Evolutionary conservation across 2,329 filamentous ascomycete species (phyloP).

Genomic region (Bipolaris cookei): DNA sequence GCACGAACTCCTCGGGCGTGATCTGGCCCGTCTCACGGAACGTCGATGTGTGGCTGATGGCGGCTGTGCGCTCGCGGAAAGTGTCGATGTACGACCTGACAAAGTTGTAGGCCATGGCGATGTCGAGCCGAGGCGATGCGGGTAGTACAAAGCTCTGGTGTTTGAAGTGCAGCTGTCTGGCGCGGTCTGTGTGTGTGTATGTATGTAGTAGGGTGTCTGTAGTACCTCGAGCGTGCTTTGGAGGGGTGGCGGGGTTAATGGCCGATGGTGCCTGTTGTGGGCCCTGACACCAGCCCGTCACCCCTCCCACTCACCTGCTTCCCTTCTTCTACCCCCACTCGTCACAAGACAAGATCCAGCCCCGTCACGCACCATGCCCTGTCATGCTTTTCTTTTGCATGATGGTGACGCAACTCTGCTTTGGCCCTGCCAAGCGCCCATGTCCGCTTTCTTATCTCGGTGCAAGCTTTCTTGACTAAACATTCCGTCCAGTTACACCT

Average conservation of each 20-base stretch:
- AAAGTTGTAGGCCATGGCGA: conserved; percentile 74
- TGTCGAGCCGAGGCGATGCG: neutral
- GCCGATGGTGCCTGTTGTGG: conserved; percentile 11
- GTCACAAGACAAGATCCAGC: conserved; percentile 3
- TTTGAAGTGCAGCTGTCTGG: neutral
- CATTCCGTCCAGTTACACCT: neutral
- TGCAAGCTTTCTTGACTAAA: neutral
- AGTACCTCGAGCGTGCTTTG: neutral
- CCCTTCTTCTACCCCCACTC: neutral
- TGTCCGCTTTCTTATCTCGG: neutral
- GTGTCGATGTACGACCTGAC: conserved; percentile 90
- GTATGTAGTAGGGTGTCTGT: conserved; percentile 7
- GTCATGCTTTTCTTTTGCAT: conserved; percentile 1
- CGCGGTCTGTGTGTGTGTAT: neutral
- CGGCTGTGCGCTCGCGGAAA: conserved; percentile 88
- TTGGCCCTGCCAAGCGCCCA: neutral
- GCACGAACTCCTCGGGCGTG: conserved; percentile 94
- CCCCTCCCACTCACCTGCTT: conserved; percentile 7
- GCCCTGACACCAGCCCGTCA: conserved; percentile 13
- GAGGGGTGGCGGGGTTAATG: conserved; percentile 7
- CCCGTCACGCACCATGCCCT: neutral
- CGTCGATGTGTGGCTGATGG: conserved; percentile 86
- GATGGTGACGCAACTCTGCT: neutral
- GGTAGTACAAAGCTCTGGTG: neutral
- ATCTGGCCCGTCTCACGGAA: conserved; percentile 95